phyloP scores from a whole-genome alignment of 129 eudicot genomes.

The Solidago caesia region DNA sequence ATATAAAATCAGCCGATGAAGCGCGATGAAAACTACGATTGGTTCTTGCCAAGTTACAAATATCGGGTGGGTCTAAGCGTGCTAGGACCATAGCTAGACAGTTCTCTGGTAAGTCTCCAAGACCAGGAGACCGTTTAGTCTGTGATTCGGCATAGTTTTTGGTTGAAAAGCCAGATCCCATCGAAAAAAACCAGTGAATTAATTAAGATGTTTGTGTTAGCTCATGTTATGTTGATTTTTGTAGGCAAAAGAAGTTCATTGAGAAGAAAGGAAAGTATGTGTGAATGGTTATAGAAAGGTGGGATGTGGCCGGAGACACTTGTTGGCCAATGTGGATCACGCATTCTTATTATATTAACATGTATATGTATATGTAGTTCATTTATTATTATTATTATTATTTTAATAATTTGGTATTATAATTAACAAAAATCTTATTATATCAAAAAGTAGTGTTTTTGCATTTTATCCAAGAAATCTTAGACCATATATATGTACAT shows the following conservation, averaged over 20 bases:
- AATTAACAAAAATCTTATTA: not conserved
- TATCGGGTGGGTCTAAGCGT: slow-evolving; percentile 52
- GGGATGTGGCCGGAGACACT: slow-evolving; percentile 32
- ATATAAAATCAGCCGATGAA: slow-evolving; percentile 63
- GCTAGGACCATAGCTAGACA: slow-evolving; percentile 61
- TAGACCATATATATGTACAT: not conserved
- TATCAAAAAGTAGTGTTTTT: not conserved
- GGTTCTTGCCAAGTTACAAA: slow-evolving; percentile 47
- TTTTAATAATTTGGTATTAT: not conserved
- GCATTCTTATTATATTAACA: slow-evolving; percentile 34
- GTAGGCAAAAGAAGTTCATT: not conserved
- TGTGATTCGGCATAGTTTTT: not conserved
- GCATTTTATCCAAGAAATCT: not conserved
- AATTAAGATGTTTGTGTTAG: not conserved
- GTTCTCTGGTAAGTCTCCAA: slow-evolving; percentile 69
- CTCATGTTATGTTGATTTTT: slow-evolving; percentile 4
- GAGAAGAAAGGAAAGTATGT: slow-evolving; percentile 14
- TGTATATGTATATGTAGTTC: not conserved
- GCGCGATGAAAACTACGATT: slow-evolving; percentile 50
- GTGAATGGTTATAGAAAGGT: slow-evolving; percentile 28
- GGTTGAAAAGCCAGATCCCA: slow-evolving; percentile 56
- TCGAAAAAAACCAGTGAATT: not conserved
- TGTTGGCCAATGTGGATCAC: slow-evolving; percentile 37
- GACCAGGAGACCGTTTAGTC: slow-evolving; percentile 19
- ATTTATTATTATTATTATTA: not conserved